Base-by-base conservation (phyloP, 306 rosid species). In the Prunus davidiana region DNA sequence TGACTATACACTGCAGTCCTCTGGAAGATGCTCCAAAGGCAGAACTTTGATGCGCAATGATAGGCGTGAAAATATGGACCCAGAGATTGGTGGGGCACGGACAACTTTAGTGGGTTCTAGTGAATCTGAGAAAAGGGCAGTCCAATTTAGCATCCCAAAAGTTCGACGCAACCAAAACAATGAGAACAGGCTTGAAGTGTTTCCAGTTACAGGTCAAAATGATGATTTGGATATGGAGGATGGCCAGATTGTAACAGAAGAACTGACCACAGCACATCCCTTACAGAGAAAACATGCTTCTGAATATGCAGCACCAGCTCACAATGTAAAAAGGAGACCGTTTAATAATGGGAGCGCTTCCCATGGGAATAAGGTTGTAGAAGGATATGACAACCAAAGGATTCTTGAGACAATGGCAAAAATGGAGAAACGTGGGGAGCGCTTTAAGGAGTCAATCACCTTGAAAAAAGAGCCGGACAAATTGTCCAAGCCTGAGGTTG, bases 371-470 rank as follows among this genome's bases (percentile, higher is more conserved):
- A 76, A 67, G 73, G 74, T 57, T 51, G 73, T 22, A 13, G 82
- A 74, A 65, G 78, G 70, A 62, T 79, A 32, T 64, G 90, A 89
- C 81, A 79, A 71, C 55, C 87, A 82, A 73, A 80, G 84, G 82
- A 86, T 91, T 86, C 89, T 87, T 30, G 93, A 79, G 73, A 79
- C 89, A 45, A 73, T 86, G 75, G 92, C 87, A n/a, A 87, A 89
- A 81, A 91, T 91, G 93, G 93, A 89, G 91, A 89, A 86, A 76
- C 92, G 96, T 4, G 77, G 90, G 84, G 93, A 91, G 74, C 93
- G 96, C 74, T 91, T 91, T 81, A 89, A 84, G 89, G 89, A 82
- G 81, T 83, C 92, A 6, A 84, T 87, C 71, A 8, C 84, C 38
- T 8, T 81, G 66, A 84, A 77, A 74, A 85, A 78, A 32, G 91